Base-by-base conservation (phyloP, 805 yeast species). In the Ogataea thermomethanolica region DNA sequence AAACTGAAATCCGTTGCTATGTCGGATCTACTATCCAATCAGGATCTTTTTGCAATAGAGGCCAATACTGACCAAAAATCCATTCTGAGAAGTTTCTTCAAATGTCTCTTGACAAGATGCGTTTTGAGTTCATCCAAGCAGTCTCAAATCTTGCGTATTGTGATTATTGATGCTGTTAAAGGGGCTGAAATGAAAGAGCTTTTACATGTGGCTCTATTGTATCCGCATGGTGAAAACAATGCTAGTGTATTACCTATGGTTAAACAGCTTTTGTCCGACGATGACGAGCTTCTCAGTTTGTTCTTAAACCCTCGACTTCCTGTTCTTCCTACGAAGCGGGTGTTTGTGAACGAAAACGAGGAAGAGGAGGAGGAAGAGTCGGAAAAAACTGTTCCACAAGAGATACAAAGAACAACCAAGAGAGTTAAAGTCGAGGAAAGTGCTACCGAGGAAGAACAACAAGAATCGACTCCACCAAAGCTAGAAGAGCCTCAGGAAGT, bases 291-390 rank as follows among this genome's bases (percentile, higher is more conserved):
- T 14, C 56, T 81, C 29, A 76, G 85, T 53, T 67, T 83, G 1
- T 68, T 86, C 50, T 72, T 77, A 39, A 83, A 84, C 52, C 95
- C 96, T 29, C 70, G 93, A 53, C 75, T 87, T 50, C 95, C 96
- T 3, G 31, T 61, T n/a, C 39, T 61, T 10, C 53, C 62, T 8
- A 24, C 36, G 30, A 46, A 51, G 29, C 31, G 39, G 9, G 37
- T 29, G 23, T 17, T 23, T 7, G 8, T 24, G 26, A 34, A 12
- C n/a, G 29, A 31, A 9, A 44, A 40, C 30, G 45, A 45, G 14
- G 45, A 44, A 15, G 11, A 8, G 26, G 35, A 31, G 26, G 21
- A 21, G 13, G 25, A 5, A 3, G 24, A 15, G 8, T 25, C 28
- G 29, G 17, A 21, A 24, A 17, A 17, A 5, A 17, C 20, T 17